These are phyloP conservation scores for Mucor racemosus DNA, from an alignment of 371 early-diverging fungal species.

Conservation along the genomic window DNA sequence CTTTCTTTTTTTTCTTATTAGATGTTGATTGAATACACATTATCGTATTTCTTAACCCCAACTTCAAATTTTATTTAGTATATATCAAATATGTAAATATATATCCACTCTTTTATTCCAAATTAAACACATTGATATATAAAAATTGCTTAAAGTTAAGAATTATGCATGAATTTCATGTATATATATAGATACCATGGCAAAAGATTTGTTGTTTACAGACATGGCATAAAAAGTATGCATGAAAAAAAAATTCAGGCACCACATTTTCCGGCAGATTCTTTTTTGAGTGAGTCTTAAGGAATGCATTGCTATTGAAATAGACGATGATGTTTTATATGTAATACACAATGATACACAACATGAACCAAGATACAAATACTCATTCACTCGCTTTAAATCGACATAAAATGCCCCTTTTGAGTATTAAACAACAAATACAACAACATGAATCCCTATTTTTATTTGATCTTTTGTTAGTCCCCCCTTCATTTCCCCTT, in stretches of 20 bases:
- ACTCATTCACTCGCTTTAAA: not conserved
- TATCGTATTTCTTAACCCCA: not conserved
- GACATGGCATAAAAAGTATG: not conserved
- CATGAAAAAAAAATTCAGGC: not conserved
- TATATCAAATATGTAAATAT: conserved; percentile 1
- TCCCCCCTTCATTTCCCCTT: not conserved
- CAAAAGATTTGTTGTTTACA: not conserved
- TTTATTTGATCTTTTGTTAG: not conserved
- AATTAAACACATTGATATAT: not conserved
- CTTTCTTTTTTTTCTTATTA: conserved; percentile 7
- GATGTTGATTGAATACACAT: not conserved
- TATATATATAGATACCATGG: not conserved
- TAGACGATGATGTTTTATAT: too few species aligned
- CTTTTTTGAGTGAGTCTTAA: not conserved
- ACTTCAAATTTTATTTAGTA: not conserved
- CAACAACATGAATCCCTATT: not conserved
- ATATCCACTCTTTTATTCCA: not conserved
- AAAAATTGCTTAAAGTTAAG: not conserved
- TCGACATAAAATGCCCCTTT: not conserved
- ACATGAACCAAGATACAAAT: not conserved
- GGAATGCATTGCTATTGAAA: not conserved
- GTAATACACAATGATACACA: not conserved
- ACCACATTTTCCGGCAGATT: not conserved
- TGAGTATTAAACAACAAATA: not conserved
- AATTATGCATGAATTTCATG: not conserved